Conservation (phyloP, 2,329 filamentous ascomycete genomes). For the Monosporascus sp. region DNA sequence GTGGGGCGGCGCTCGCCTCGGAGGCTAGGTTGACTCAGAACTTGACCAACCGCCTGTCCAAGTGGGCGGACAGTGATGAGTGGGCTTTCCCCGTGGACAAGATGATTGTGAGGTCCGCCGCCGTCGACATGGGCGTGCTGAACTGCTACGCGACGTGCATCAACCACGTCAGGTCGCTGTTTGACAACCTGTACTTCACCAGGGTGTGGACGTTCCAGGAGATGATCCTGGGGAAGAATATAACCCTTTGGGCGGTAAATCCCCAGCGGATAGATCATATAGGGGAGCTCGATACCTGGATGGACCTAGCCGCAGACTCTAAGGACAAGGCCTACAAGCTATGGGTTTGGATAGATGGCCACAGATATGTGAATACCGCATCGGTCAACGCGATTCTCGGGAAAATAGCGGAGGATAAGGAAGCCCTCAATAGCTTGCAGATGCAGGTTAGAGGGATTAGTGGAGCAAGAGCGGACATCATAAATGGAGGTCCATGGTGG, state of each 20-base stretch:
- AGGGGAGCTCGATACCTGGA: constrained; percentile 8
- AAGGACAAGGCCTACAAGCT: constrained; percentile 9
- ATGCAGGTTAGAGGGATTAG: constrained; percentile 17
- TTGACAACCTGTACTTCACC: constrained; percentile 20
- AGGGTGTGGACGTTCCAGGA: constrained; percentile 26
- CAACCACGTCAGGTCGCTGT: constrained; percentile 9
- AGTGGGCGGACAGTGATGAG: constrained; percentile 4
- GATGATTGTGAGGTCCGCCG: constrained; percentile 4
- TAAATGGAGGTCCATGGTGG: constrained; percentile 25
- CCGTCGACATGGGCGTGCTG: constrained; percentile 9
- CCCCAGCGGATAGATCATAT: background rate
- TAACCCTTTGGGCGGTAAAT: constrained; percentile 14
- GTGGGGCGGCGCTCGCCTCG: constrained; percentile 15
- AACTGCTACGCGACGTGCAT: constrained; percentile 11
- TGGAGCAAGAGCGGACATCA: constrained; percentile 17
- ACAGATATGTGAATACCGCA: constrained; percentile 1
- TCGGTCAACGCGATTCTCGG: constrained; percentile 14
- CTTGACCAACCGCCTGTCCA: constrained; percentile 8
- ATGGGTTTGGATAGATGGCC: constrained; percentile 3
- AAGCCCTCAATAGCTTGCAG: constrained; percentile 8
- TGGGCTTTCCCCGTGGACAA: constrained; percentile 3
- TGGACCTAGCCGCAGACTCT: constrained; percentile 9
- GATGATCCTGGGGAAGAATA: constrained; percentile 25
- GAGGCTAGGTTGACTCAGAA: constrained; percentile 14
- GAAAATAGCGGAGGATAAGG: constrained; percentile 16